Percentiles rank a stretch among this genome's conserved stretches.
phyloP scores from a whole-genome alignment of 176 grass and related monocot genomes.

The Zizania latifolia region DNA sequence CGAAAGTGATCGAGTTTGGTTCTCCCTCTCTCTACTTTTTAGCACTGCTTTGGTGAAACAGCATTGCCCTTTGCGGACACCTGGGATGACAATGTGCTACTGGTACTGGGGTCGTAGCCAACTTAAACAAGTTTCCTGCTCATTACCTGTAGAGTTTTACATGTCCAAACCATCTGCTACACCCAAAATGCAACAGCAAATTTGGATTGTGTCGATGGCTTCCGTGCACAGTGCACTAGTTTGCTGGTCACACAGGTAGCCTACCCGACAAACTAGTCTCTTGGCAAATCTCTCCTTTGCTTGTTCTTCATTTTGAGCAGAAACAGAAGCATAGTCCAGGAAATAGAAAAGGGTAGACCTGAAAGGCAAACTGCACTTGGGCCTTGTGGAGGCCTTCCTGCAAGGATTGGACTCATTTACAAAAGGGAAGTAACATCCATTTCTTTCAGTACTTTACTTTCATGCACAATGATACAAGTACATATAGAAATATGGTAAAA shows the following conservation, averaged over 20 bases:
- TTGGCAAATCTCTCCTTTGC: not conserved
- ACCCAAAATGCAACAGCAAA: constrained; percentile 2
- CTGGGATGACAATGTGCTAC: constrained; percentile 1
- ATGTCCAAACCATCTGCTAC: constrained; percentile 1
- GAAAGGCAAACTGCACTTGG: constrained; percentile 12
- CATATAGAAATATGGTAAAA: not conserved
- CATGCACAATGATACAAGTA: constrained; percentile 11
- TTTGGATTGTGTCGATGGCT: constrained; percentile 5
- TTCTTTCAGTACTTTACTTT: constrained; percentile 33
- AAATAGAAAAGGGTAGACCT: not conserved
- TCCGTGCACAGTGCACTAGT: not conserved
- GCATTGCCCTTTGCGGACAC: not conserved
- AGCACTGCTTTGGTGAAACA: constrained; percentile 23
- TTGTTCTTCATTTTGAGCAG: not conserved
- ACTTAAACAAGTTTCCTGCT: constrained; percentile 19
- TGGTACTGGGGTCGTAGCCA: constrained; percentile 12
- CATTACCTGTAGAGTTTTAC: not conserved
- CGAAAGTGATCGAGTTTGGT: constrained; percentile 20
- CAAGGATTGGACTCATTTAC: constrained; percentile 25
- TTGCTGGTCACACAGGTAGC: not conserved
- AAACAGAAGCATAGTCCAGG: constrained; percentile 12
- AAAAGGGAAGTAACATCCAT: constrained; percentile 24
- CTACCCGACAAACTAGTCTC: not conserved
- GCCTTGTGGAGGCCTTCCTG: constrained; percentile 8
- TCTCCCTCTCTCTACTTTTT: not conserved